A percentile compares a stretch with the other conserved stretches of the same genome.
These are phyloP conservation scores for Westerdykella aurantiaca DNA, from an alignment of 2,329 filamentous ascomycete species.

Conservation along the genomic window DNA sequence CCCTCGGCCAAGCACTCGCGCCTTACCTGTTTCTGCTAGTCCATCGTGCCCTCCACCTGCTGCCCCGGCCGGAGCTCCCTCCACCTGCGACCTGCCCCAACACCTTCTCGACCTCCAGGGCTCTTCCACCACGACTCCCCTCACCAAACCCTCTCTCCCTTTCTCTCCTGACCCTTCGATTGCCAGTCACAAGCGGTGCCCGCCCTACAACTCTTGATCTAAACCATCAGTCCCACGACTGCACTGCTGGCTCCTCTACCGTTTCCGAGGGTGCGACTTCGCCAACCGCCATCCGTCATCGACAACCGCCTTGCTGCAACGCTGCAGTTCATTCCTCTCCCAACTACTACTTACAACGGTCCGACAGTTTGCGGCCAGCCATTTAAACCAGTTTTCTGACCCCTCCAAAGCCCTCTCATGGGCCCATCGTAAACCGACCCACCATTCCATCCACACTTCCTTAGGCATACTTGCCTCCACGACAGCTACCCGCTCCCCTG, in stretches of 20 bases:
- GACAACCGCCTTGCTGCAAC: constrained; percentile 1
- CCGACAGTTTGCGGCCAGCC: too few species aligned
- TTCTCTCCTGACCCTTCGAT: too few species aligned
- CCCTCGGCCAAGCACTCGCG: too few species aligned
- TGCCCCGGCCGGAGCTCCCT: background rate
- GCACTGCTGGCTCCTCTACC: too few species aligned
- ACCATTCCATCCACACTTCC: constrained; percentile 8
- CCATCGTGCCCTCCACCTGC: too few species aligned
- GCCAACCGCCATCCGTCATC: constrained; percentile 12
- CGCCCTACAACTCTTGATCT: too few species aligned
- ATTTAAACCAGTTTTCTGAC: background rate
- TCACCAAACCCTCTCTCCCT: background rate
- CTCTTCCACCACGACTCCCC: background rate
- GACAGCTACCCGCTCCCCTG: constrained; percentile 24
- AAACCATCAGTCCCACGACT: too few species aligned
- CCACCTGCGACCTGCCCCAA: background rate
- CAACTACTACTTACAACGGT: too few species aligned
- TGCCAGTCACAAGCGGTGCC: too few species aligned
- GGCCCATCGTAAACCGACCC: constrained; percentile 7
- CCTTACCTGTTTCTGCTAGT: too few species aligned
- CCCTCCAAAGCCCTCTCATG: constrained; percentile 9
- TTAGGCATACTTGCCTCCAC: constrained; percentile 18
- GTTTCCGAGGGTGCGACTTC: constrained; percentile 17
- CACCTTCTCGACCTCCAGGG: background rate
- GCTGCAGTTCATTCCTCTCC: too few species aligned